Base-by-base conservation (phyloP, 2,329 filamentous ascomycete genomes). In the Talaromyces sp. region DNA sequence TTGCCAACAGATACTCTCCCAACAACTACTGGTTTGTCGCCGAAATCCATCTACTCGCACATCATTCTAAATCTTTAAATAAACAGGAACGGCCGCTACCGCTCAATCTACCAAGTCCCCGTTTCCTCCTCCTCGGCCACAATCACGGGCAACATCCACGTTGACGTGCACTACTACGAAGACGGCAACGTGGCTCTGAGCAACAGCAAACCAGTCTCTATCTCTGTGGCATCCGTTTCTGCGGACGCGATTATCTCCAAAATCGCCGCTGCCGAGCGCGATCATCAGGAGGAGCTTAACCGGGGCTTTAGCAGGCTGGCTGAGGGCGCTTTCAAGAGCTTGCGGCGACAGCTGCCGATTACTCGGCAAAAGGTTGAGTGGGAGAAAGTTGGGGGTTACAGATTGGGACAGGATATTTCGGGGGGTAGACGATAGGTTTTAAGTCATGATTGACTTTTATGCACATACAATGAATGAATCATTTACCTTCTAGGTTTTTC, bases 131-230 rank as follows among this genome's bases (percentile, higher is more conserved):
- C 71, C 5, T 67, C 74, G 27, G 82, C 82, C 65, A 81, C 81
- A 55, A 80, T 98, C 51, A 86, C 88, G 42, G 95, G 95, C 69
- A 87, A 83, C 62, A 88, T 98, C 77, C 92, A 93, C 75, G 91
- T 97, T 59, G 93, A 98, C 69, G 93, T 99, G 57, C 95, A 99
- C 82, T 99, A 99, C 83, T 99, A 99, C 80, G 95, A 99, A 79
- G 96, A 99, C 73, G 95, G 95, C 65, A 99, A 99, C 73, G 95
- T 99, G 62, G 89, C 95, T 2, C 84, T 99, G 63, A 83, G 93
- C 65, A 97, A 95, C n/a, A 88, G 85, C 71, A 97, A 97, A 79
- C 81, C 89, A 11, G 75, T 93, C 13, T 82, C 82, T 0, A 75
- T 84, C 3, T 85, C 84, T 9, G 75, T 90, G n/a, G 76, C 86